These are phyloP conservation scores for Furcasterigmium sp. DNA, from an alignment of 2,329 filamentous ascomycete genomes.

Conservation along the genomic window DNA sequence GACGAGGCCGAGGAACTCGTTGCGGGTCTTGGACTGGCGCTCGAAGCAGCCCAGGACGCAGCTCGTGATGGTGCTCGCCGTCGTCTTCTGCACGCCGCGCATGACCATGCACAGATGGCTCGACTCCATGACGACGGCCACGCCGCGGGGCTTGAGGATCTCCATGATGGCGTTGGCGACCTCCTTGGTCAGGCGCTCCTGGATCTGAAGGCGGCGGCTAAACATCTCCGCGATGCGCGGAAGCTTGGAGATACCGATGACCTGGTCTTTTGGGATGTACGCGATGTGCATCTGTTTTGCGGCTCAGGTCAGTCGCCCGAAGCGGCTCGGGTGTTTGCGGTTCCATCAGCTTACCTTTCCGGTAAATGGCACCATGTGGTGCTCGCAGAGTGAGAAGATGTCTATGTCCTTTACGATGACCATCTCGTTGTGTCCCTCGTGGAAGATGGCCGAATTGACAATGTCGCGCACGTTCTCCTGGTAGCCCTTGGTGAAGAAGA, in stretches of 20 bases:
- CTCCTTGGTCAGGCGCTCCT: slow-evolving; percentile 93
- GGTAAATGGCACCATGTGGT: slow-evolving; percentile 93
- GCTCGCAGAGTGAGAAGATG: slow-evolving; percentile 90
- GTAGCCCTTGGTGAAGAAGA: slow-evolving; percentile 95
- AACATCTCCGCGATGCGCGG: slow-evolving; percentile 98
- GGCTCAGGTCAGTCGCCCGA: neutral
- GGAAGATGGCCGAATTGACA: slow-evolving; percentile 90
- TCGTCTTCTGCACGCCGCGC: slow-evolving; percentile 93
- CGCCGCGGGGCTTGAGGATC: slow-evolving; percentile 86
- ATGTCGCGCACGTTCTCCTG: slow-evolving; percentile 90
- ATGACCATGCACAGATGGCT: slow-evolving; percentile 98
- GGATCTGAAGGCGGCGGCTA: slow-evolving; percentile 85
- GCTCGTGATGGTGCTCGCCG: slow-evolving; percentile 83
- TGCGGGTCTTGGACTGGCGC: slow-evolving; percentile 84
- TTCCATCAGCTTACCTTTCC: slow-evolving; percentile 63
- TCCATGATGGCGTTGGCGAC: slow-evolving; percentile 92
- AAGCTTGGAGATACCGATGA: slow-evolving; percentile 89
- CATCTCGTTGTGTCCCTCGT: slow-evolving; percentile 94
- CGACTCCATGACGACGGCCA: slow-evolving; percentile 96
- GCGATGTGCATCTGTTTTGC: slow-evolving; percentile 91
- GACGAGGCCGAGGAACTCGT: slow-evolving; percentile 86
- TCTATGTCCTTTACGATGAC: slow-evolving; percentile 98
- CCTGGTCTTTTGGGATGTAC: slow-evolving; percentile 87
- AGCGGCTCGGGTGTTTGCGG: neutral
- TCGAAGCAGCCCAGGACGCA: slow-evolving; percentile 97